Evolutionary conservation across 345 rosid genomes (phyloP), one percentile per base, ranked within the genome.

Genomic region (Zanthoxylum bungeanum): DNA sequence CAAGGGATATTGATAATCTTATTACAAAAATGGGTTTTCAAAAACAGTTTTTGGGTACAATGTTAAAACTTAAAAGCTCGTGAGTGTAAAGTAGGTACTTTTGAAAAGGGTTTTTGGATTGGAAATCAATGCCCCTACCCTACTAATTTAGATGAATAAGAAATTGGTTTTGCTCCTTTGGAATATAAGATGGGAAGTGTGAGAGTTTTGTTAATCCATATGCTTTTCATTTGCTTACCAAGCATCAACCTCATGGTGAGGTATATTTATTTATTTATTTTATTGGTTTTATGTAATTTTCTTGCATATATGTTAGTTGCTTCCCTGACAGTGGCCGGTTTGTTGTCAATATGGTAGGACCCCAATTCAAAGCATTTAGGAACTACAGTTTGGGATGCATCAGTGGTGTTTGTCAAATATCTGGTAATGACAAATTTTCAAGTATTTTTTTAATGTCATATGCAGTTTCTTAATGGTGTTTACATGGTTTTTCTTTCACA

Each of bases 331-430:
- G 14, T 21, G 42, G 21, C 65, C 12, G 56, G 8, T 71, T 81
- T 56, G 22, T 75, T 10, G 9, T 71, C 39, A 16, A 64, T 64
- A 68, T 84, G 82, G 66, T 69, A 93, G 98, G 96, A 94, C 84
- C 97, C 98, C 19, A 94, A 94, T 81, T 94, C 98, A 17, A 88
- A 88, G 86, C 96, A 94, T 83, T 79, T 86, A 65, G 98, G 97
- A 75, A 94, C 97, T 61, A 94, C 97, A 9, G 98, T 94, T 73
- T 94, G 98, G 97, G 98, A 94, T 81, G 93, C 98, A 7, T 94
- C 97, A 12, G 80, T 94, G 85, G 97, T 94, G 76, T 87, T 94
- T 52, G 91, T 82, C 71, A 94, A 94, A 76, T 94, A 75, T 81
- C 82, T 94, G 90, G 97, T 93, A 84, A 76, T 40, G n/a, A n/a